These are phyloP conservation scores for Pterulicium gracile DNA, from an alignment of 1,284 basidiomycete species.

Conservation along the genomic window DNA sequence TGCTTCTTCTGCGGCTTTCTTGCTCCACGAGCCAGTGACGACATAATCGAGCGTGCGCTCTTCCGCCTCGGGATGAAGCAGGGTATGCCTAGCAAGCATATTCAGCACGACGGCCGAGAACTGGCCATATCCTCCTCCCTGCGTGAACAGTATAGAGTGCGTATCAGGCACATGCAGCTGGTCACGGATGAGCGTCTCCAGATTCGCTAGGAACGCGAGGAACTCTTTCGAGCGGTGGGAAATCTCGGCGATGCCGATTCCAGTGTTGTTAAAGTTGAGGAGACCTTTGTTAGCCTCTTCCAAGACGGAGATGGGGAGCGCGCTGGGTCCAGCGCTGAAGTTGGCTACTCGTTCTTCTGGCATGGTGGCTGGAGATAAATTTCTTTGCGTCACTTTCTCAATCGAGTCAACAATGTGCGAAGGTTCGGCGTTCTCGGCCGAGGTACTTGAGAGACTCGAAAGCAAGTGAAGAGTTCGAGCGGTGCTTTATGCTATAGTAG, in stretches of 20 bases:
- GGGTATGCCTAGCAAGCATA: constrained; percentile 69
- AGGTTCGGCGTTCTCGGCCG: no score
- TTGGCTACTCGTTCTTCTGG: constrained; percentile 56
- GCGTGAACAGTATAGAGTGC: constrained; percentile 85
- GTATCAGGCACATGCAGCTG: constrained; percentile 75
- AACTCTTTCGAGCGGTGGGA: constrained; percentile 91
- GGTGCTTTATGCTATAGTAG: no score
- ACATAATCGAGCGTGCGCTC: constrained; percentile 76
- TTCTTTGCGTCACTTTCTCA: no score
- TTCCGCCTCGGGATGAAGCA: constrained; percentile 52
- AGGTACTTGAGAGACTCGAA: no score
- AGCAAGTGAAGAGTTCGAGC: no score
- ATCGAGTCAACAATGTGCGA: no score
- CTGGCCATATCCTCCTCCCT: constrained; percentile 85
- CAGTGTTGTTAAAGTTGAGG: constrained; percentile 79
- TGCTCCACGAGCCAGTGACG: constrained; percentile 87
- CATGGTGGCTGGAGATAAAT: constrained; percentile 20
- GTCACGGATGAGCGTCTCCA: constrained; percentile 60
- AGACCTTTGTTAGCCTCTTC: constrained; percentile 71
- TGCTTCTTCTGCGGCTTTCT: constrained; percentile 79
- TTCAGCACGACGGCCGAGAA: constrained; percentile 88
- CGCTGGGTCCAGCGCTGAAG: constrained; percentile 88
- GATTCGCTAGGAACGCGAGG: constrained; percentile 52
- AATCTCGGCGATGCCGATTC: constrained; percentile 90
- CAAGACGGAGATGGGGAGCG: constrained; percentile 75